Conservation (phyloP, 1,284 basidiomycete genomes). For the Melampsora americana region DNA sequence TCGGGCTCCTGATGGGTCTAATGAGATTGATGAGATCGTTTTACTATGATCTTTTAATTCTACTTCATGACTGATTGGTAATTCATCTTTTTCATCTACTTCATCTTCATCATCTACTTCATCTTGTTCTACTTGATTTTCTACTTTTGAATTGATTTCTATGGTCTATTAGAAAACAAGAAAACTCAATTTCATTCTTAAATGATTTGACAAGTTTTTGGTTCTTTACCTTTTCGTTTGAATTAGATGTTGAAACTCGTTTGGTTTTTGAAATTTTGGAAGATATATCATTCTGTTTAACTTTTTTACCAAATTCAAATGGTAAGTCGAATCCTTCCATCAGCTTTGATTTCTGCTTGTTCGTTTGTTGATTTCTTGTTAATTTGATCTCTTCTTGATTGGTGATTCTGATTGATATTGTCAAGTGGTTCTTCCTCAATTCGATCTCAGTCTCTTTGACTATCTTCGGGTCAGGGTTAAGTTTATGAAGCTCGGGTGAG, state of each 20-base stretch:
- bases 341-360: not conserved
- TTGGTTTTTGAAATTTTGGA: constrained; percentile 41
- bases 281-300: constrained; percentile 20
- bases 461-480: no score
- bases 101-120: constrained; percentile 18
- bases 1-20: constrained; percentile 90
- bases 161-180: not conserved
- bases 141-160: not conserved
- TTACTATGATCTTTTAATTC: constrained; percentile 88
- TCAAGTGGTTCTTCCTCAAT: no score
- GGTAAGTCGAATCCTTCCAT: constrained; percentile 41
- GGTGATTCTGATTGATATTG: no score
- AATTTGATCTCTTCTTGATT: no score
- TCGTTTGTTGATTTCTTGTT: no score
- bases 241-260: not conserved
- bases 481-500: no score
- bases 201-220: no score
- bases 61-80: constrained; percentile 69
- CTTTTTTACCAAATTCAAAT: constrained; percentile 33
- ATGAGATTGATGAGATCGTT: constrained; percentile 81
- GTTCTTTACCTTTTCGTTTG: constrained; percentile 1
- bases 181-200: no score
- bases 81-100: constrained; percentile 29
- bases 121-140: not conserved
- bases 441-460: no score